Evolutionary conservation across 139 green algal species (phyloP).

Genomic region (Prasinococcaceae sp.): DNA sequence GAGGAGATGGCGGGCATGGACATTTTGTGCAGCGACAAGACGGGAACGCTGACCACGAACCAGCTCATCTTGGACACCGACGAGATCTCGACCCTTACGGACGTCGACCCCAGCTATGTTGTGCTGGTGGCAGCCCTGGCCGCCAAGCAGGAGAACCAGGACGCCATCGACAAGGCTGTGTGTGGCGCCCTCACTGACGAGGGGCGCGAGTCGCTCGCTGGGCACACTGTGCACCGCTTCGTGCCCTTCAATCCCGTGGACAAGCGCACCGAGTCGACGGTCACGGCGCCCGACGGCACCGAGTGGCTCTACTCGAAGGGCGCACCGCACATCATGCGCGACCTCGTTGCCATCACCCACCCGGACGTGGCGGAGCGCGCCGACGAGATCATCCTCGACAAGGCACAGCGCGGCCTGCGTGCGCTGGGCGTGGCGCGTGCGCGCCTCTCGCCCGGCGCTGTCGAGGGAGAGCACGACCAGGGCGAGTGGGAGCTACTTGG

Average conservation of each 20-base stretch:
- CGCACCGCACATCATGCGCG: conserved; percentile 44
- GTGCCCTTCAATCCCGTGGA: conserved; percentile 73
- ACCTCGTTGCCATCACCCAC: conserved; percentile 32
- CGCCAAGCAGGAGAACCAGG: conserved; percentile 41
- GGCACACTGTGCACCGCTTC: conserved; percentile 45
- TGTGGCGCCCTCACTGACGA: not conserved
- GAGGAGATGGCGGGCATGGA: conserved; percentile 84
- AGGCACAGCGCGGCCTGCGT: conserved; percentile 54
- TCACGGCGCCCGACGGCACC: conserved; percentile 28
- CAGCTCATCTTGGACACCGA: conserved; percentile 53
- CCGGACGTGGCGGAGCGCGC: conserved; percentile 19
- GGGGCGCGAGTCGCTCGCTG: not conserved
- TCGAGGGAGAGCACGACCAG: not conserved
- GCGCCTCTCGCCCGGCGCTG: too few relatives aligned
- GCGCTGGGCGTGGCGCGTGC: conserved; percentile 41
- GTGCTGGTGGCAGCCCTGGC: conserved; percentile 48
- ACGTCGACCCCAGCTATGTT: conserved; percentile 25
- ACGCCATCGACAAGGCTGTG: conserved; percentile 12
- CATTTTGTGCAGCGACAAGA: conserved; percentile 76
- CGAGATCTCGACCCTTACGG: not conserved
- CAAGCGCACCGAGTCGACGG: conserved; percentile 63
- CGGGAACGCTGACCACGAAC: conserved; percentile 73
- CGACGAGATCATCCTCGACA: conserved; percentile 30
- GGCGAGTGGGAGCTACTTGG: conserved; percentile 43
- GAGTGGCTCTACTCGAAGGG: conserved; percentile 62